phyloP scores from a whole-genome alignment of 2,329 filamentous ascomycete genomes.

The Lomentospora prolificans region DNA sequence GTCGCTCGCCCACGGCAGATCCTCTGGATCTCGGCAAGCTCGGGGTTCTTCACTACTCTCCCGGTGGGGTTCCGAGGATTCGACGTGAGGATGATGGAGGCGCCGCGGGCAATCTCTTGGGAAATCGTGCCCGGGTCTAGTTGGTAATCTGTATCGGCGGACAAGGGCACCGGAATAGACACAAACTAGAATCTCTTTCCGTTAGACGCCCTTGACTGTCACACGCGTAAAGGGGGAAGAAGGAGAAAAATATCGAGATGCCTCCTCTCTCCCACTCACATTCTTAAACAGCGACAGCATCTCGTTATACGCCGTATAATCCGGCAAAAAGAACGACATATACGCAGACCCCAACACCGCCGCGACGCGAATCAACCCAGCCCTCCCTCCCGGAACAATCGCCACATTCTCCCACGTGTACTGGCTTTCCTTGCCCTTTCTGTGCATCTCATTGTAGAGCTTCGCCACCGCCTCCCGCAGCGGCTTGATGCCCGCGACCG shows the following conservation, averaged over 20 bases:
- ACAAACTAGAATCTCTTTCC: too few relatives aligned
- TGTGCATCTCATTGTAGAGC: slow-evolving; percentile 88
- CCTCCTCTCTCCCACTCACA: slow-evolving; percentile 30
- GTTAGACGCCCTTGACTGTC: too few relatives aligned
- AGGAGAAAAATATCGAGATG: too few relatives aligned
- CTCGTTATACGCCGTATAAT: slow-evolving; percentile 96
- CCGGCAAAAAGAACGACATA: slow-evolving; percentile 85
- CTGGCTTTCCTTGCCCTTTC: slow-evolving; percentile 74
- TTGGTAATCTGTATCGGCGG: slow-evolving; percentile 79
- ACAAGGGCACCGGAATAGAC: slow-evolving; percentile 75
- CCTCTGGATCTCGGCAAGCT: slow-evolving; percentile 84
- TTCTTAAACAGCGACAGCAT: slow-evolving; percentile 95
- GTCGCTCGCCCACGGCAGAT: slow-evolving; percentile 86
- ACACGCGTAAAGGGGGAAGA: neutral
- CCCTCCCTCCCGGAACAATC: slow-evolving; percentile 87
- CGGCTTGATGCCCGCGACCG: slow-evolving; percentile 87
- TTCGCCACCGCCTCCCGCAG: slow-evolving; percentile 80
- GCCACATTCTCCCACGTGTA: slow-evolving; percentile 98
- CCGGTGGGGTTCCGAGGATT: slow-evolving; percentile 95
- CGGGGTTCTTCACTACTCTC: slow-evolving; percentile 72
- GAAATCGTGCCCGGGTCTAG: slow-evolving; percentile 90
- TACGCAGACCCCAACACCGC: slow-evolving; percentile 90
- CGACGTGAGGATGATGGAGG: slow-evolving; percentile 82
- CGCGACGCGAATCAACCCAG: slow-evolving; percentile 87
- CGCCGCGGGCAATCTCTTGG: slow-evolving; percentile 79